Percentiles rank a stretch among this genome's conserved stretches.
Evolutionary conservation across 768 basidiomycete species (phyloP).

Genomic region (Brasilioporus rufonigricans): DNA sequence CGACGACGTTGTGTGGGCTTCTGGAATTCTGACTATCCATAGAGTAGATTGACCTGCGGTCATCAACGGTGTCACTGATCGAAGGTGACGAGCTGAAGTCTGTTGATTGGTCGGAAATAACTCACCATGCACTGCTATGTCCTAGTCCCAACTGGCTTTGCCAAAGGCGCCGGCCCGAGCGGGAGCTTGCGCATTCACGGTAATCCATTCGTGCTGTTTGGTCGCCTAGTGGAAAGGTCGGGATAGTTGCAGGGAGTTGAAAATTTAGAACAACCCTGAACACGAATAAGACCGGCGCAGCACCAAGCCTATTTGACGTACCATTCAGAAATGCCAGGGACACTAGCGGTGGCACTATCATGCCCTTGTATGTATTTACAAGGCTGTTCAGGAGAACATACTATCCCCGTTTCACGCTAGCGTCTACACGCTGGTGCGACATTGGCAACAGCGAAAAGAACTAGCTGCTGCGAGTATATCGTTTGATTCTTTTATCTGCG

Average conservation of each 20-base stretch:
- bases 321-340: no score
- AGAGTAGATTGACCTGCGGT: slow-evolving; percentile 1
- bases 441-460: no score
- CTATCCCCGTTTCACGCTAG: no score
- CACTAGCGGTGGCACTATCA: no score
- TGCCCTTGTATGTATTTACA: no score
- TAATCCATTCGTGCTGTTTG: slow-evolving; percentile 7
- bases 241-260: not conserved
- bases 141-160: not conserved
- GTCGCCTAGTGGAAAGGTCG: not conserved
- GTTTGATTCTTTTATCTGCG: no score
- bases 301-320: not conserved
- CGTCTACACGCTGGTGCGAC: no score
- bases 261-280: not conserved
- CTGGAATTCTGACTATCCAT: not conserved
- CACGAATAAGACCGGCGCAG: no score
- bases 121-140: not conserved
- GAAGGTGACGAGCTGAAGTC: not conserved
- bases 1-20: not conserved
- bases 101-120: not conserved
- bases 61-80: slow-evolving; percentile 4
- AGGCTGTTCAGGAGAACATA: no score
- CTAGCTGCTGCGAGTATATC: no score
- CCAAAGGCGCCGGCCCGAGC: not conserved
- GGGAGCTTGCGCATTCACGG: not conserved